phyloP scores from a whole-genome alignment of 108 stramenopile species.

The Cyclotella sp. region DNA sequence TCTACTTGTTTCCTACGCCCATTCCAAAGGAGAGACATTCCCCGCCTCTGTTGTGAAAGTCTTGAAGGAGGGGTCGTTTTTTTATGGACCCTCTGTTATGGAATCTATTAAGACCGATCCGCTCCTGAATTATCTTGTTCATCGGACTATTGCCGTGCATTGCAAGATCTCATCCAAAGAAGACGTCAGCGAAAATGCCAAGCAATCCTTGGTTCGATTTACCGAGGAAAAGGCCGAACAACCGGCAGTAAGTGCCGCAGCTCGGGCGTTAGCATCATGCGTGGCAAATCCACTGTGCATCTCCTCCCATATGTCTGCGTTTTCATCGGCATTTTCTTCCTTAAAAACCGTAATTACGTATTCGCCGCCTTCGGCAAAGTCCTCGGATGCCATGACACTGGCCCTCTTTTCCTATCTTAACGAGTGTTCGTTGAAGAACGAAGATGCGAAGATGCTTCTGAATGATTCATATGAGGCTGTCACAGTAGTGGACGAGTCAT shows the following conservation, averaged over 20 bases:
- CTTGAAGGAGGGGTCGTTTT: slow-evolving; percentile 52
- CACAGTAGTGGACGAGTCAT: slow-evolving; percentile 44
- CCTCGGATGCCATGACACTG: slow-evolving; percentile 52
- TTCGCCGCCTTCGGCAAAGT: slow-evolving; percentile 34
- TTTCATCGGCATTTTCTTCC: slow-evolving; percentile 45
- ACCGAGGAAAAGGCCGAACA: slow-evolving; percentile 39
- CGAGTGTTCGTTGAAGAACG: slow-evolving; percentile 42
- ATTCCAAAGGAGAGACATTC: slow-evolving; percentile 40
- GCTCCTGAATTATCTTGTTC: slow-evolving; percentile 60
- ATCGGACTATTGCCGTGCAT: slow-evolving; percentile 67
- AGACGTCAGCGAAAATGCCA: slow-evolving; percentile 25
- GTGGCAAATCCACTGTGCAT: slow-evolving; percentile 53
- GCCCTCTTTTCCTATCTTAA: slow-evolving; percentile 69
- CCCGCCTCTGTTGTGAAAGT: slow-evolving; percentile 57
- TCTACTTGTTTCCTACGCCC: slow-evolving; percentile 51
- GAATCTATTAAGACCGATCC: slow-evolving; percentile 59
- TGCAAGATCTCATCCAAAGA: slow-evolving; percentile 51
- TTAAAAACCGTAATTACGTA: slow-evolving; percentile 64
- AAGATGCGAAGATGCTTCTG: slow-evolving; percentile 30
- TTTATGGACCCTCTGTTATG: slow-evolving; percentile 44
- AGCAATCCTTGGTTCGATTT: slow-evolving; percentile 38
- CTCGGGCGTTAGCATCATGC: slow-evolving; percentile 65
- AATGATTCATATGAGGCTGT: slow-evolving; percentile 50
- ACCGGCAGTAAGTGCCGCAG: slow-evolving; percentile 40
- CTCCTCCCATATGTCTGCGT: slow-evolving; percentile 20